phyloP scores from a whole-genome alignment of 2,329 filamentous ascomycete genomes.

The Colletotrichum tabaci region DNA sequence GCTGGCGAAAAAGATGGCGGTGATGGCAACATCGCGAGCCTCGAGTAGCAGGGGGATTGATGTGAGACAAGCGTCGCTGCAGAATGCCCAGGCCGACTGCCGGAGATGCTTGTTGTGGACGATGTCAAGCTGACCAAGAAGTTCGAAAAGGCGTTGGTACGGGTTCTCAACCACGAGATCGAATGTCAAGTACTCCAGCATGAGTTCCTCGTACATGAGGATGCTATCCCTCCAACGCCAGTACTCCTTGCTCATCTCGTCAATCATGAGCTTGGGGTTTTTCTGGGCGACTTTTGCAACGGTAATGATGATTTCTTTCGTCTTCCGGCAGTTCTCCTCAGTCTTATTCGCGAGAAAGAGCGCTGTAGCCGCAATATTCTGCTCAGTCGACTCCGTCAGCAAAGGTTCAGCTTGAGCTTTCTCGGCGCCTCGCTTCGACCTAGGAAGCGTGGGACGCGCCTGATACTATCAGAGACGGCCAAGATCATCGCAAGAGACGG shows the following conservation, averaged over 20 bases:
- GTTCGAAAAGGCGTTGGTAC: constrained; percentile 86
- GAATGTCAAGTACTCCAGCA: constrained; percentile 93
- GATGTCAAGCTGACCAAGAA: constrained; percentile 80
- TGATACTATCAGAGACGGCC: constrained; percentile 37
- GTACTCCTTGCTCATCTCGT: constrained; percentile 98
- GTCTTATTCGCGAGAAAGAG: constrained; percentile 97
- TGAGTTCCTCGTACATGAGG: constrained; percentile 89
- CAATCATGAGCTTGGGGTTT: constrained; percentile 88
- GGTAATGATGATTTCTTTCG: constrained; percentile 93
- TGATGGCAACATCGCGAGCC: constrained; percentile 85
- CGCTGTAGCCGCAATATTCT: constrained; percentile 89
- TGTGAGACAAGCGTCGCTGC: constrained; percentile 91
- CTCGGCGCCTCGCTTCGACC: constrained; percentile 36
- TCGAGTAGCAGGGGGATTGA: constrained; percentile 86
- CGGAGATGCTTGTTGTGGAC: constrained; percentile 86
- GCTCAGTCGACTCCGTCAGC: constrained; percentile 43
- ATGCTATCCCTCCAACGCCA: constrained; percentile 98
- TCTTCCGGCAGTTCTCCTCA: constrained; percentile 96
- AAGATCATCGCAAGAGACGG: not conserved
- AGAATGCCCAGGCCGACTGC: constrained; percentile 92
- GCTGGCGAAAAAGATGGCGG: constrained; percentile 88
- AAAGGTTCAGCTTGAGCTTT: constrained; percentile 28
- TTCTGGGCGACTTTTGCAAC: constrained; percentile 97
- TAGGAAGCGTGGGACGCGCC: constrained; percentile 30
- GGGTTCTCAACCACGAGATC: constrained; percentile 93